Evolutionary conservation across 2,329 filamentous ascomycete species (phyloP), one percentile per base, ranked within the genome.

Genomic region (Xylaria sp.): DNA sequence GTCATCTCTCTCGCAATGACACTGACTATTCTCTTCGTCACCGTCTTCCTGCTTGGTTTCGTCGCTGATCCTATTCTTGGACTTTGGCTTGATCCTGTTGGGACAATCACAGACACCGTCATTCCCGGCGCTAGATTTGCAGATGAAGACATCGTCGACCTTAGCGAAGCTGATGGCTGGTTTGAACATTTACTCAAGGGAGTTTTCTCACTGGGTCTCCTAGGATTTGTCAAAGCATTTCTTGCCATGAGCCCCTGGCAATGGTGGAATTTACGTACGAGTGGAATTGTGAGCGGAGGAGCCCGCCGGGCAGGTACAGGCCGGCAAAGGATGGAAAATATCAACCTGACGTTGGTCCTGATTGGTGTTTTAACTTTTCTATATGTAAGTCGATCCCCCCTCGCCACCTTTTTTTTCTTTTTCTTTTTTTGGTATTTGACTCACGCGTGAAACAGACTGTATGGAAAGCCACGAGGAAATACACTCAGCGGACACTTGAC

Each of bases 11-110:
- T 93, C 35, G 78, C 82, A 0, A 83, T 98, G 74, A 98, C 95
- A 0, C 73, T 93, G 2, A 59, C 85, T 23, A 91, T 97, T 71
- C 87, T 98, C 72, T 66, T 93, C 42, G 70, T 90, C 51, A 86
- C 90, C 60, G 86, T 97, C 29, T 98, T 97, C 76, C 47, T 93
- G 0, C 88, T 98, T 65, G 96, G 96, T 50, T 98, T 98, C 76
- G 82, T 98, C 72, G 95, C 94, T 68, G 94, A 98, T 80, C 94
- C 94, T 1, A 93, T 98, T 69, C 91, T 98, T 79, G 93, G 94
- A 74, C 82, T 97, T 32, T 97, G 95, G 84, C 82, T 95, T 63
- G 93, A 97, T 76, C 94, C 94, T 0, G 81, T 89, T 65, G 88
- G 90, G 60, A 88, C 88, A 12, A 83, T 91, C 59, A 79, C 82